Evolutionary conservation across 1,139 yeast species (phyloP).

Genomic region (Spencermartinsiella ligniputridi): DNA sequence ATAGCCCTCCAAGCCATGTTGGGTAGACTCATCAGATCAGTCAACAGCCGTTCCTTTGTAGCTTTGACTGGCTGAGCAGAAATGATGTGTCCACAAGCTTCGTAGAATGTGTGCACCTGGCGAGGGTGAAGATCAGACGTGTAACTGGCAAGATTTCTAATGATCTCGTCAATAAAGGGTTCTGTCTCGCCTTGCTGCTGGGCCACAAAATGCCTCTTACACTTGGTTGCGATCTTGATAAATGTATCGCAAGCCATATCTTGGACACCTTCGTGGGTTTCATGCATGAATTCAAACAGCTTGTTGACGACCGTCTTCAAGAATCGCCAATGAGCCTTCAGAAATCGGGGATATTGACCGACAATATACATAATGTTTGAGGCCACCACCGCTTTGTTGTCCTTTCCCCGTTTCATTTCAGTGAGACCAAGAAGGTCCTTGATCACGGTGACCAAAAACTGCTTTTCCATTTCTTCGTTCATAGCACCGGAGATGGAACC

Average conservation of each 20-base stretch:
- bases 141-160: constrained; percentile 72
- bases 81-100: constrained; percentile 93
- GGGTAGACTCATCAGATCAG: constrained; percentile 84
- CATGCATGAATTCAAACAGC: constrained; percentile 97
- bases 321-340: constrained; percentile 97
- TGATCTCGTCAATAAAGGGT: constrained; percentile 90
- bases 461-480: constrained; percentile 97
- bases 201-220: constrained; percentile 91
- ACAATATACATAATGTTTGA: constrained; percentile 98
- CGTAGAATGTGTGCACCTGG: constrained; percentile 96
- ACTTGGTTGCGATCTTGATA: constrained; percentile 88
- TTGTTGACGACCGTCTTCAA: constrained; percentile 93
- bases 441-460: constrained; percentile 86
- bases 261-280: constrained; percentile 98
- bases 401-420: constrained; percentile 95
- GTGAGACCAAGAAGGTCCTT: constrained; percentile 87
- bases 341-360: constrained; percentile 96
- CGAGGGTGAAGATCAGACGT: constrained; percentile 95
- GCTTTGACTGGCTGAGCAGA: constrained; percentile 69
- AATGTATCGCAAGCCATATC: constrained; percentile 99
- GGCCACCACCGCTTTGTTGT: constrained; percentile 97
- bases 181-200: constrained; percentile 82
- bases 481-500: constrained; percentile 98
- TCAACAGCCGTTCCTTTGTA: constrained; percentile 66
- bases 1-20: constrained; percentile 93